Percentiles rank a stretch among this genome's conserved stretches.
phyloP scores from a whole-genome alignment of 768 basidiomycete genomes.

The Macrolepiota albuminosa region DNA sequence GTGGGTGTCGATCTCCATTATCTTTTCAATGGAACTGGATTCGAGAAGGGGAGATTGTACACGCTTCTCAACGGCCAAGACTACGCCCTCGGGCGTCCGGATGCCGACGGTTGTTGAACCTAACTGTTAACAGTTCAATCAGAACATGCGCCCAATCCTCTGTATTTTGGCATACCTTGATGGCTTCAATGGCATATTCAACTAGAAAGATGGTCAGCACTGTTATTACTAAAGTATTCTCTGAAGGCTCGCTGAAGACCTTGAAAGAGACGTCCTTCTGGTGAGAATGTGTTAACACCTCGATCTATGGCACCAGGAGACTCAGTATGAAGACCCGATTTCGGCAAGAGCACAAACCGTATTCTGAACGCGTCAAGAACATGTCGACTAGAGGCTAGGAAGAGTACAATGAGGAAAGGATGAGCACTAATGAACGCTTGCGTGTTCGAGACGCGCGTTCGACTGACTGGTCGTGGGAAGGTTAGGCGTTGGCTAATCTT shows the following conservation, averaged over 20 bases:
- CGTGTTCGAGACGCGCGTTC: slow-evolving; percentile 43
- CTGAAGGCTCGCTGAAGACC: slow-evolving; percentile 42
- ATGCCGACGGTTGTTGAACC: slow-evolving; percentile 98
- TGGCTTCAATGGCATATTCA: slow-evolving; percentile 99
- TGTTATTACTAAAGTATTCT: neutral
- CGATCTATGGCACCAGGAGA: slow-evolving; percentile 52
- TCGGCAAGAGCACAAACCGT: slow-evolving; percentile 48
- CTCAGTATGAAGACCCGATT: neutral
- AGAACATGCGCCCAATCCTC: neutral
- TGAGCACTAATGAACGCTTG: slow-evolving; percentile 23
- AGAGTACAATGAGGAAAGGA: slow-evolving; percentile 18
- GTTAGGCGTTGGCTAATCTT: slow-evolving; percentile 19
- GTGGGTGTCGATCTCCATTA: slow-evolving; percentile 98
- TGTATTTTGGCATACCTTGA: slow-evolving; percentile 60
- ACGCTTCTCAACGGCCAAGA: slow-evolving; percentile 97
- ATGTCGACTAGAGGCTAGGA: slow-evolving; percentile 35
- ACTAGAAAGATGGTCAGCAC: slow-evolving; percentile 36
- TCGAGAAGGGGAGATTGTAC: slow-evolving; percentile 96
- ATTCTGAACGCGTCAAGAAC: slow-evolving; percentile 96
- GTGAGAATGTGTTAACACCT: slow-evolving; percentile 98
- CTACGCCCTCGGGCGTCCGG: slow-evolving; percentile 82
- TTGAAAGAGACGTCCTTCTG: slow-evolving; percentile 97
- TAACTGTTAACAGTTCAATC: slow-evolving; percentile 51
- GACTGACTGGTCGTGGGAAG: slow-evolving; percentile 32
- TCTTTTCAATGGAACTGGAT: slow-evolving; percentile 95